These are phyloP conservation scores for Suhomyces wounanorum DNA, from an alignment of 1,139 yeast species.

Conservation along the genomic window DNA sequence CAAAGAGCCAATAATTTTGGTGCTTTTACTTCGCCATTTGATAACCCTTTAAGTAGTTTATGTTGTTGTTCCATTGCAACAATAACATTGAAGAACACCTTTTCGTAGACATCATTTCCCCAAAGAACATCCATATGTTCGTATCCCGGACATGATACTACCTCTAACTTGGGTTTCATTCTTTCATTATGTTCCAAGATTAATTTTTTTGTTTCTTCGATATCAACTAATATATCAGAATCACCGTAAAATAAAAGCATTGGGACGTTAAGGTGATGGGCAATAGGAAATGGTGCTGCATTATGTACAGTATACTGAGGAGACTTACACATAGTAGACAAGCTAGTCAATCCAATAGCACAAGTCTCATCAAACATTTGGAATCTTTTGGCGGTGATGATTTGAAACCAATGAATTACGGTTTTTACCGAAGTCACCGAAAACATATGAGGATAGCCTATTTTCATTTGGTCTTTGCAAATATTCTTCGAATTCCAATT, in stretches of 20 bases:
- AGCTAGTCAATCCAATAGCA: slow-evolving; percentile 34
- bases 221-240: slow-evolving; percentile 46
- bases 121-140: slow-evolving; percentile 43
- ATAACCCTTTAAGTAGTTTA: background rate
- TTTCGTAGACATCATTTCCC: slow-evolving; percentile 34
- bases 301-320: slow-evolving; percentile 37
- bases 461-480: slow-evolving; percentile 33
- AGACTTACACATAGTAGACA: slow-evolving; percentile 17
- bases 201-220: slow-evolving; percentile 30
- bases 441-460: slow-evolving; percentile 52
- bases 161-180: slow-evolving; percentile 26
- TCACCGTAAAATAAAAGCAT: slow-evolving; percentile 45
- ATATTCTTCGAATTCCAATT: slow-evolving; percentile 46
- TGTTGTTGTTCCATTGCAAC: slow-evolving; percentile 6
- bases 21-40: background rate
- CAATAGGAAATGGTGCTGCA: slow-evolving; percentile 57
- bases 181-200: slow-evolving; percentile 28
- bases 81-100: slow-evolving; percentile 24
- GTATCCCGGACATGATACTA: slow-evolving; percentile 28
- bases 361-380: slow-evolving; percentile 54
- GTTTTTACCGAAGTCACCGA: slow-evolving; percentile 50
- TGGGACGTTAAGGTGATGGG: slow-evolving; percentile 43
- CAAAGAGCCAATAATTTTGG: background rate
- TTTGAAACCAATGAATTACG: slow-evolving; percentile 52
- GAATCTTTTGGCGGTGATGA: slow-evolving; percentile 41